Conservation (phyloP, 768 basidiomycete genomes). For the Naganishia kalamii region DNA sequence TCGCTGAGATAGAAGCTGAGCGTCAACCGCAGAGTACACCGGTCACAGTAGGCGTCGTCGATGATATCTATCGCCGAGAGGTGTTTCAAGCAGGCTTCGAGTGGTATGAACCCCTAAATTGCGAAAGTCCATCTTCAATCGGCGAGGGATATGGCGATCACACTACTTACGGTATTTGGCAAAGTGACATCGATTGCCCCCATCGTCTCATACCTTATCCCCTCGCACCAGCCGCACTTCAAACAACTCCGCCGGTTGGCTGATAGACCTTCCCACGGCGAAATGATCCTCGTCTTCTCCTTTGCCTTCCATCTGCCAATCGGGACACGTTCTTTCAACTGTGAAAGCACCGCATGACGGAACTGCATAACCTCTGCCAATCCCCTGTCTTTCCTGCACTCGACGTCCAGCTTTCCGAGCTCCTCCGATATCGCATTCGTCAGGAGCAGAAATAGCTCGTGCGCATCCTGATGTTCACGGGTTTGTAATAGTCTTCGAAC, state of each 20-base stretch:
- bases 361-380: slow-evolving; percentile 51
- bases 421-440: slow-evolving; percentile 86
- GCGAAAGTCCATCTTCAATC: not conserved
- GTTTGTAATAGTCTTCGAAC: slow-evolving; percentile 58
- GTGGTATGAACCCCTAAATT: slow-evolving; percentile 45
- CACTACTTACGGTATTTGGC: slow-evolving; percentile 33
- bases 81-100: slow-evolving; percentile 78
- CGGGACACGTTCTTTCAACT: not conserved
- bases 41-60: slow-evolving; percentile 85
- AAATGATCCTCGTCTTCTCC: slow-evolving; percentile 22
- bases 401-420: slow-evolving; percentile 63
- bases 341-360: not conserved
- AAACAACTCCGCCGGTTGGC: slow-evolving; percentile 83
- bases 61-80: slow-evolving; percentile 84
- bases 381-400: slow-evolving; percentile 65
- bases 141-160: not conserved
- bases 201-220: slow-evolving; percentile 68
- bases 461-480: slow-evolving; percentile 94
- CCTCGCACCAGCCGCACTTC: slow-evolving; percentile 85
- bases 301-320: slow-evolving; percentile 12
- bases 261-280: slow-evolving; percentile 66
- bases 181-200: slow-evolving; percentile 43
- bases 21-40: slow-evolving; percentile 79
- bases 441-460: slow-evolving; percentile 91
- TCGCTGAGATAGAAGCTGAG: slow-evolving; percentile 59